Evolutionary conservation across 1,284 basidiomycete genomes (phyloP), one percentile per base, ranked within the genome.

Genomic region (Apiotrichum sp.): DNA sequence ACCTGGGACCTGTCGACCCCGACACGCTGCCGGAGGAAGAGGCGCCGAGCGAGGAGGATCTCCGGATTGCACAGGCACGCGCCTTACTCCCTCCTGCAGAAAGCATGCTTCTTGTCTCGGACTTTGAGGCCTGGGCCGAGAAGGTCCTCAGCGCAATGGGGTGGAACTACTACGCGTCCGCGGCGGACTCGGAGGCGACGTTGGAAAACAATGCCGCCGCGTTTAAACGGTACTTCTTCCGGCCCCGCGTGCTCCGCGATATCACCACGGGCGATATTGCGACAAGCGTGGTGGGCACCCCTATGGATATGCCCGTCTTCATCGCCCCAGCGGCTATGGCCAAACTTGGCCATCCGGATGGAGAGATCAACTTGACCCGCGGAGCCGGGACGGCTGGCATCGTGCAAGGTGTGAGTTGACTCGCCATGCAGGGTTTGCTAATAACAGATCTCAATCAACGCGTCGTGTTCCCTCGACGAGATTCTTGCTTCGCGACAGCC

Each of bases 281-380:
- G n/a, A 72, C 71, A 0, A 84, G 79, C 6, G 86, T 93, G 58
- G 80, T 93, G 46, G 89, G 89, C 4, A 82, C 81, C 68, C 79
- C 80, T 52, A 85, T 85, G 31, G 80, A 83, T 2, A 82, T 92
- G 58, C 91, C 90, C 0, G 78, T 93, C 14, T 93, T 92, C 74
- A 88, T 91, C 47, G 85, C 84, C 46, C 89, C 87, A 11, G 88
- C 80, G 0, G 92, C 90, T 4, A 84, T 93, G 62, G 91, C 90
- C 14, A 87, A 87, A 66, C 80, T 95, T 2, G 91, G 90, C 1
- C 92, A 96, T 69, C 92, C 91, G 2, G 77, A 84, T 77, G 91
- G 91, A 13, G 92, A 96, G 76, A 79, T 82, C 44, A 93, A 93
- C 73, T 84, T 95, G 57, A 88, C 88, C 2, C 80, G 79, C 47